These are phyloP conservation scores for Calonectria henricotiae DNA, from an alignment of 2,329 filamentous ascomycete species.

Conservation along the genomic window DNA sequence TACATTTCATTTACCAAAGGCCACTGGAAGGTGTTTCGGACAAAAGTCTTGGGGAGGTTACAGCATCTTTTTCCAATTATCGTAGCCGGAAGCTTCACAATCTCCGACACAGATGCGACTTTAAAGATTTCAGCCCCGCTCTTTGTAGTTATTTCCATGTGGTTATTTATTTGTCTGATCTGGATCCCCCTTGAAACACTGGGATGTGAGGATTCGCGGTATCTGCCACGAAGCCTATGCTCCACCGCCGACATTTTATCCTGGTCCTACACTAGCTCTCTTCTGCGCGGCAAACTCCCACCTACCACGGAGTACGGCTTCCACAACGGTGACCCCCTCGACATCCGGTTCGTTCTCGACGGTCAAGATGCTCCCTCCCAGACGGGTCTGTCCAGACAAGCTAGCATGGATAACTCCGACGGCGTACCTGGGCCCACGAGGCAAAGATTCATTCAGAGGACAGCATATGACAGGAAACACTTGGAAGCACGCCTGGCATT, in stretches of 20 bases:
- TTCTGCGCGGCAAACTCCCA: neutral
- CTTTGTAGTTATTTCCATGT: neutral
- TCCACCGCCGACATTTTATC: neutral
- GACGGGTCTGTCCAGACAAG: neutral
- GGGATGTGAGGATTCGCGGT: neutral
- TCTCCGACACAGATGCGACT: neutral
- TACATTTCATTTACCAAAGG: neutral
- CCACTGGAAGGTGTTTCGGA: neutral
- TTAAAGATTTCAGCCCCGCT: neutral
- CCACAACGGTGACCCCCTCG: neutral
- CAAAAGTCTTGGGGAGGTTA: neutral
- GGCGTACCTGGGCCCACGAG: too few relatives aligned
- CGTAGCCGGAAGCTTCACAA: neutral
- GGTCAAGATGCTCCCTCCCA: neutral
- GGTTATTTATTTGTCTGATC: neutral
- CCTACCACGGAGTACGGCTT: neutral
- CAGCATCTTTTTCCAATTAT: neutral
- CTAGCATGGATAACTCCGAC: neutral
- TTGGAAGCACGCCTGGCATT: neutral
- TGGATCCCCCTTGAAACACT: neutral
- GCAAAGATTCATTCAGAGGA: neutral
- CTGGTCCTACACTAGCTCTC: neutral
- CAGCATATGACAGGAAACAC: neutral
- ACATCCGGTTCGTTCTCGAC: neutral
- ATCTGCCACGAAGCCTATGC: neutral